Percentiles rank a stretch among this genome's conserved stretches.
phyloP scores from a whole-genome alignment of 192 early-diverging fungal genomes.

The Physocladia obscura region DNA sequence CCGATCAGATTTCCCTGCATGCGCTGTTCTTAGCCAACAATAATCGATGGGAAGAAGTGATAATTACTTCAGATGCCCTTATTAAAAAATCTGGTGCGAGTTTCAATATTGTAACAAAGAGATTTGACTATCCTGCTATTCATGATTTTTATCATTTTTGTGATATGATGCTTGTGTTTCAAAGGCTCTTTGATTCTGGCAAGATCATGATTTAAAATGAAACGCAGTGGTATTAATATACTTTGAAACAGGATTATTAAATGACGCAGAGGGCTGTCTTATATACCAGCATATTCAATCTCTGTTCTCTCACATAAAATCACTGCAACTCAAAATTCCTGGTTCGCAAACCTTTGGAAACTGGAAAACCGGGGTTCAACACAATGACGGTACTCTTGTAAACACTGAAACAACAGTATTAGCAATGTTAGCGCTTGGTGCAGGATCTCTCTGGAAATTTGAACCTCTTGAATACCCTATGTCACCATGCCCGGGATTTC shows the following conservation, averaged over 20 bases:
- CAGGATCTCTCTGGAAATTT: constrained; percentile 14
- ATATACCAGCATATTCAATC: too few species aligned
- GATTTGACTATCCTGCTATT: background rate
- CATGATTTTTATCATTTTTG: constrained; percentile 17
- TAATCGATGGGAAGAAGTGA: background rate
- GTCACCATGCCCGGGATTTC: background rate
- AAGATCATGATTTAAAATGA: too few species aligned
- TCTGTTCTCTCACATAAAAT: background rate
- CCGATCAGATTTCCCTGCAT: constrained; percentile 17
- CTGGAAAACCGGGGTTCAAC: constrained; percentile 15
- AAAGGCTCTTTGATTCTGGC: constrained; percentile 12
- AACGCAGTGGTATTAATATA: too few species aligned
- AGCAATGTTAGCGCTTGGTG: constrained; percentile 11
- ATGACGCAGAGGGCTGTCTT: too few species aligned
- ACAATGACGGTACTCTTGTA: background rate
- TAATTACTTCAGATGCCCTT: background rate
- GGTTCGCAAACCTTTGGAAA: background rate
- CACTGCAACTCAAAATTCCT: background rate
- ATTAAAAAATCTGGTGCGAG: background rate
- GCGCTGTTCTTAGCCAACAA: constrained; percentile 15
- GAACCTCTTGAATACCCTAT: background rate
- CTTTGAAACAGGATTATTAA: too few species aligned
- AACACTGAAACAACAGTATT: constrained; percentile 14
- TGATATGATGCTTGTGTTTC: constrained; percentile 5
- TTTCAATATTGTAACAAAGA: background rate